These are phyloP conservation scores for Candida coquimbonensis DNA, from an alignment of 805 yeast species.

Conservation along the genomic window DNA sequence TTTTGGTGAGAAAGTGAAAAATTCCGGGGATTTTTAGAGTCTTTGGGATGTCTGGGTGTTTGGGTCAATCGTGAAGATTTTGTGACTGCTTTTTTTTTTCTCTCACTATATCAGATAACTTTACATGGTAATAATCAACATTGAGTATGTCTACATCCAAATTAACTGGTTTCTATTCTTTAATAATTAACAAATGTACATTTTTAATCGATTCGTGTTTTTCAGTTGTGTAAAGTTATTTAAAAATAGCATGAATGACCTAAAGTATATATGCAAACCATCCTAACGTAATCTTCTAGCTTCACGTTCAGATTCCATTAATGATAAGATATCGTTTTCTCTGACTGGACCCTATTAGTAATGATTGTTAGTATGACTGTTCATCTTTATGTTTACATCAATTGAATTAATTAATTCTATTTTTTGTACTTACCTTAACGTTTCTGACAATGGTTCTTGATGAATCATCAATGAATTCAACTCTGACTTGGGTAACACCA, in stretches of 20 bases:
- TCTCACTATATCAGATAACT: not conserved
- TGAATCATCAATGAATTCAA: conserved; percentile 91
- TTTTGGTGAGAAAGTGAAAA: not conserved
- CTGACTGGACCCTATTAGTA: conserved; percentile 72
- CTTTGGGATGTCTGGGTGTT: conserved; percentile 1
- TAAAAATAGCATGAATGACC: conserved; percentile 15
- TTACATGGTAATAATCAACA: too few species aligned
- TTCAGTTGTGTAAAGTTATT: conserved; percentile 7
- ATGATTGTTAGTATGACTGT: conserved; percentile 6
- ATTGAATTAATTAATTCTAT: too few species aligned
- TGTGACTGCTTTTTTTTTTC: conserved; percentile 12
- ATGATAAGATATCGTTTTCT: conserved; percentile 96
- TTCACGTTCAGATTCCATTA: conserved; percentile 99
- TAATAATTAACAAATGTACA: conserved; percentile 22
- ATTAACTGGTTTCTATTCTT: not conserved
- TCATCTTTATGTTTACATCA: not conserved
- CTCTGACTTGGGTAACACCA: conserved; percentile 99
- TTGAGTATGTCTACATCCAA: not conserved
- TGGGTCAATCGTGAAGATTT: not conserved
- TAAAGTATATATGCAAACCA: conserved; percentile 15
- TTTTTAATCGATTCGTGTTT: conserved; percentile 19
- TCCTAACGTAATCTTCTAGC: conserved; percentile 88
- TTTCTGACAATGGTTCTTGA: conserved; percentile 95
- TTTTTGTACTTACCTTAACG: conserved; percentile 50
- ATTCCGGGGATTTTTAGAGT: too few species aligned